These are phyloP conservation scores for Tagetes patula DNA, from an alignment of 129 eudicot species.

Conservation along the genomic window DNA sequence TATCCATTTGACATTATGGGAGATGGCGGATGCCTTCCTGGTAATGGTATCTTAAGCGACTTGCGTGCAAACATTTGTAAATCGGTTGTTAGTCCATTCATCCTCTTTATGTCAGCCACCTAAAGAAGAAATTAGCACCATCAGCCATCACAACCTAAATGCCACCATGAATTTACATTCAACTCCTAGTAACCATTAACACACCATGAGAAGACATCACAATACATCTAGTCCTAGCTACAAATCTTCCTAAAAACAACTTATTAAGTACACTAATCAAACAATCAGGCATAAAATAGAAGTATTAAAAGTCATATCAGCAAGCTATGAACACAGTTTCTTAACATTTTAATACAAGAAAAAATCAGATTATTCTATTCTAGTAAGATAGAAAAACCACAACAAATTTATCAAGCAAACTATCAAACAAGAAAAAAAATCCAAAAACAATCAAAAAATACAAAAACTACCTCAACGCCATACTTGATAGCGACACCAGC, in stretches of 20 bases:
- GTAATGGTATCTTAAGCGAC: slow-evolving; percentile 79
- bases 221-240: neutral
- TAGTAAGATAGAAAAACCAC: neutral
- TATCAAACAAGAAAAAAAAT: neutral
- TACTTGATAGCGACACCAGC: slow-evolving; percentile 95
- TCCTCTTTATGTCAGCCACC: slow-evolving; percentile 88
- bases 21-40: slow-evolving; percentile 91
- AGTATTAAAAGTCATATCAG: slow-evolving; percentile 1
- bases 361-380: neutral
- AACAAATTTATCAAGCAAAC: slow-evolving; percentile 13
- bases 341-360: neutral
- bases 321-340: neutral
- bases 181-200: neutral
- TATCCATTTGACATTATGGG: slow-evolving; percentile 53
- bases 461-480: slow-evolving; percentile 75
- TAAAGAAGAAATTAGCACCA: slow-evolving; percentile 22
- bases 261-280: neutral
- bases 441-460: neutral
- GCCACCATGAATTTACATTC: neutral
- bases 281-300: neutral
- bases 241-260: neutral
- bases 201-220: neutral
- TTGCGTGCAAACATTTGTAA: slow-evolving; percentile 88
- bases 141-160: neutral
- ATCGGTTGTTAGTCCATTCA: slow-evolving; percentile 78